Percentiles rank a stretch among this genome's conserved stretches.
These are phyloP conservation scores for Vitis hybrid DNA, from an alignment of 177 flowering plant genomes.

Conservation along the genomic window DNA sequence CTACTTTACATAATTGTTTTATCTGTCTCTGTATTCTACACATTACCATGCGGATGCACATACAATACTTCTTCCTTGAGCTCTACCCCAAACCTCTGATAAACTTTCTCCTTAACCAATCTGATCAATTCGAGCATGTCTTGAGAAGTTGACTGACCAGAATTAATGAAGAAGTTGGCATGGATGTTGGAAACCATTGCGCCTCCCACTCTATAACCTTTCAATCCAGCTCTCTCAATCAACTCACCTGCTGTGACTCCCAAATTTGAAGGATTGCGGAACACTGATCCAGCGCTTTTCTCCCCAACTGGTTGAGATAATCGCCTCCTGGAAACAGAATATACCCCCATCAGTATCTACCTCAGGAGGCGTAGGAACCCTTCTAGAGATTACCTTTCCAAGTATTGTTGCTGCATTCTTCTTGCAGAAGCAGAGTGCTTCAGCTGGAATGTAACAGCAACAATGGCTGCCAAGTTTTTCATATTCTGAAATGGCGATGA, in stretches of 20 bases:
- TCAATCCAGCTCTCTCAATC: slow-evolving; percentile 51
- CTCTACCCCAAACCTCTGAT: slow-evolving; percentile 32
- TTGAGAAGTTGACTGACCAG: slow-evolving; percentile 32
- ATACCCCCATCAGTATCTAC: not conserved
- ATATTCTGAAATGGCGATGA: slow-evolving; percentile 42
- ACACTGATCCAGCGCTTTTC: slow-evolving; percentile 48
- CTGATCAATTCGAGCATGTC: slow-evolving; percentile 45
- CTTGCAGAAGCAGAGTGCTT: slow-evolving; percentile 28
- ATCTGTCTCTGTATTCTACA: not conserved
- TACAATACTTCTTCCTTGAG: slow-evolving; percentile 39
- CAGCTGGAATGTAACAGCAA: slow-evolving; percentile 44
- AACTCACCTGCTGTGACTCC: slow-evolving; percentile 43
- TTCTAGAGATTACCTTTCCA: slow-evolving; percentile 30
- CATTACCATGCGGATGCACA: slow-evolving; percentile 15
- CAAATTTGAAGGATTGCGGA: slow-evolving; percentile 35
- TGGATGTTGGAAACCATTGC: slow-evolving; percentile 45
- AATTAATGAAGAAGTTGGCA: slow-evolving; percentile 52
- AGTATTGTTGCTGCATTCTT: slow-evolving; percentile 26
- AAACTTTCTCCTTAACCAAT: slow-evolving; percentile 34
- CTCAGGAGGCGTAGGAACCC: not conserved
- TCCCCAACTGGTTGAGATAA: slow-evolving; percentile 37
- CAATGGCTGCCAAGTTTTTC: slow-evolving; percentile 46
- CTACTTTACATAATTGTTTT: not conserved
- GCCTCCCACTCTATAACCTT: slow-evolving; percentile 45
- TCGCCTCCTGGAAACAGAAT: slow-evolving; percentile 24